These are phyloP conservation scores for Penicillium janthinellum DNA, from an alignment of 2,329 filamentous ascomycete genomes.

Conservation along the genomic window DNA sequence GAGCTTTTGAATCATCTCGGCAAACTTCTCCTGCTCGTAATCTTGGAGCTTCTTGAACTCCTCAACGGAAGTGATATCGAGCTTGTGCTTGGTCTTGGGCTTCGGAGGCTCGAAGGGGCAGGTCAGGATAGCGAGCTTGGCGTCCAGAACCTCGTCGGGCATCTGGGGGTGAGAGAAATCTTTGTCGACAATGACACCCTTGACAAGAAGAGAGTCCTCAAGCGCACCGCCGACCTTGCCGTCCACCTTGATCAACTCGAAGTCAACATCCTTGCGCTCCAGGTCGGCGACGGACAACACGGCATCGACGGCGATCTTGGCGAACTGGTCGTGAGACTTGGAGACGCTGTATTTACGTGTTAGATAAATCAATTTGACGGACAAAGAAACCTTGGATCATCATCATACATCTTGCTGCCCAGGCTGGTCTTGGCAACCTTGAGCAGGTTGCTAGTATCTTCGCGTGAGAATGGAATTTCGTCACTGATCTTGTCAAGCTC, in stretches of 20 bases:
- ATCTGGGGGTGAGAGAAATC: conserved; percentile 99
- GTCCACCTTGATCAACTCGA: conserved; percentile 98
- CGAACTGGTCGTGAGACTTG: conserved; percentile 97
- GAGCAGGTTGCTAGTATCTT: conserved; percentile 80
- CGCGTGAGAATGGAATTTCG: conserved; percentile 78
- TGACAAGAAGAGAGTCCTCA: conserved; percentile 91
- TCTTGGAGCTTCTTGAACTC: conserved; percentile 97
- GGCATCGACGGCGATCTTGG: conserved; percentile 94
- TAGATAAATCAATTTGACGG: conserved; percentile 10
- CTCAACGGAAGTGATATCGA: conserved; percentile 94
- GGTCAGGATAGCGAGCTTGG: conserved; percentile 95
- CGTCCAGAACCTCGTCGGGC: conserved; percentile 91
- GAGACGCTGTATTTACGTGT: conserved; percentile 62
- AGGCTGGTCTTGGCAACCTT: conserved; percentile 95
- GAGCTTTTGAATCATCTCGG: conserved; percentile 98
- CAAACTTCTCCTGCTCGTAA: conserved; percentile 95
- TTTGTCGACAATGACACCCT: conserved; percentile 98
- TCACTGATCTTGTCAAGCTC: conserved; percentile 94
- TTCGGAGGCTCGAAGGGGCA: conserved; percentile 98
- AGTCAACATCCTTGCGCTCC: conserved; percentile 95
- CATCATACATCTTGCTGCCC: conserved; percentile 82
- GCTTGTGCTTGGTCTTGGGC: conserved; percentile 99
- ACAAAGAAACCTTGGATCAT: conserved; percentile 17
- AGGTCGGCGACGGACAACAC: conserved; percentile 95
- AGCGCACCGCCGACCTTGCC: conserved; percentile 94